These are phyloP conservation scores for Rubia peregrina DNA, from an alignment of 305 asterid species.

Conservation along the genomic window DNA sequence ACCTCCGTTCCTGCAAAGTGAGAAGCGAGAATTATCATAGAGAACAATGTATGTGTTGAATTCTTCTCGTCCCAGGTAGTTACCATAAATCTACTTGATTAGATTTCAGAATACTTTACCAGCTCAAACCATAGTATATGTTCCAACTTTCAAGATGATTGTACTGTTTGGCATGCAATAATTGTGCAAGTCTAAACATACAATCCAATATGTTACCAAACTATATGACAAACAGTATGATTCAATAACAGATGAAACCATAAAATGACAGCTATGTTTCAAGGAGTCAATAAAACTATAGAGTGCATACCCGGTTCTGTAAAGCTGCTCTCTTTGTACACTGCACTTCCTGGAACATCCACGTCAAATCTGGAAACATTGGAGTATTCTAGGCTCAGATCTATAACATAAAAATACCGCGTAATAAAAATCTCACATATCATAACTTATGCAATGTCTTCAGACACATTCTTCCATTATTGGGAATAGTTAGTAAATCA, in stretches of 20 bases:
- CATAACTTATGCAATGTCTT: background rate
- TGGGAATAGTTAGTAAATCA: slow-evolving; percentile 5
- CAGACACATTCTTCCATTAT: background rate
- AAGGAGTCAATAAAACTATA: slow-evolving; percentile 4
- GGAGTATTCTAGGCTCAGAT: slow-evolving; percentile 17
- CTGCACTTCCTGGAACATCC: slow-evolving; percentile 94
- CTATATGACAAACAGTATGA: background rate
- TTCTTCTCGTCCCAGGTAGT: background rate
- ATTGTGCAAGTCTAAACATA: background rate
- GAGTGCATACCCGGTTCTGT: slow-evolving; percentile 55
- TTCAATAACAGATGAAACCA: background rate
- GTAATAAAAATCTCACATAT: background rate
- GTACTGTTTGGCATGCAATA: background rate
- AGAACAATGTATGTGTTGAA: background rate
- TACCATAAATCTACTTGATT: background rate
- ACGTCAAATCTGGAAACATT: slow-evolving; percentile 53
- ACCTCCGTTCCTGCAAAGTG: slow-evolving; percentile 47
- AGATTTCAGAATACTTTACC: background rate
- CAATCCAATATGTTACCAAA: background rate
- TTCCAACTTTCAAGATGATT: background rate
- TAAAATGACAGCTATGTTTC: background rate
- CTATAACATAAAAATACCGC: background rate
- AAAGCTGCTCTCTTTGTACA: slow-evolving; percentile 88
- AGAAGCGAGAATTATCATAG: background rate
- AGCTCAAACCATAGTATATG: background rate